A percentile compares a stretch with the other conserved stretches of the same genome.
These are phyloP conservation scores for Zymoseptoria ardabiliae DNA, from an alignment of 2,329 filamentous ascomycete genomes.

Conservation along the genomic window DNA sequence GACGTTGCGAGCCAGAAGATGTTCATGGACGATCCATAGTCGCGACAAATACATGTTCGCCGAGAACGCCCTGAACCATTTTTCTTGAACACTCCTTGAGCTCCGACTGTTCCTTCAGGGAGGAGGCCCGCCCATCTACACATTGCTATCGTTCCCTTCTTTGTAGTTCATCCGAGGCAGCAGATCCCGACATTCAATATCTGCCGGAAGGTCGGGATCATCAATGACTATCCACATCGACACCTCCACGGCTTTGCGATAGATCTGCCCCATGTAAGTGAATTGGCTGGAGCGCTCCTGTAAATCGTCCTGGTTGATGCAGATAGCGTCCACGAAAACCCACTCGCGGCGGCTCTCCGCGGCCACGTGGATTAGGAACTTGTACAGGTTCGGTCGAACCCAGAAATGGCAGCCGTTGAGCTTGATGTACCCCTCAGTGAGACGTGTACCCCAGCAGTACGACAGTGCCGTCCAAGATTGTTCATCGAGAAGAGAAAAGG, in stretches of 20 bases:
- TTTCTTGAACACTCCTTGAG: too few species aligned
- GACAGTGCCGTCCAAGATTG: constrained; percentile 7
- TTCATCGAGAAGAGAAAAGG: constrained; percentile 8
- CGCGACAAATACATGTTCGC: too few species aligned
- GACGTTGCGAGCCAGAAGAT: too few species aligned
- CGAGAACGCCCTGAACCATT: too few species aligned
- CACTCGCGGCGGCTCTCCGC: constrained; percentile 2
- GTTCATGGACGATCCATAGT: too few species aligned
- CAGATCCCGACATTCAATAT: neutral
- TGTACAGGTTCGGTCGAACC: constrained; percentile 6
- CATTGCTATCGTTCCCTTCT: too few species aligned
- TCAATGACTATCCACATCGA: constrained; percentile 9
- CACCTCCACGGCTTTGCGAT: constrained; percentile 5
- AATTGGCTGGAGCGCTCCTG: constrained; percentile 12
- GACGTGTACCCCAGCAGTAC: constrained; percentile 5
- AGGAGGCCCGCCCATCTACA: too few species aligned
- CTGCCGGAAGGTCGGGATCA: constrained; percentile 2
- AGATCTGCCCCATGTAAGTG: constrained; percentile 16
- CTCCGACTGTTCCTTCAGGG: too few species aligned
- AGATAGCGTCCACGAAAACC: constrained; percentile 14
- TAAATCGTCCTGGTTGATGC: constrained; percentile 14
- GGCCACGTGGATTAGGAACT: constrained; percentile 3
- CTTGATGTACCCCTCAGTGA: neutral
- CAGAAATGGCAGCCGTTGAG: constrained; percentile 3
- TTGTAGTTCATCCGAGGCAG: neutral